Evolutionary conservation across 139 green algal genomes (phyloP).

Genomic region (Chlamydomonas incerta): DNA sequence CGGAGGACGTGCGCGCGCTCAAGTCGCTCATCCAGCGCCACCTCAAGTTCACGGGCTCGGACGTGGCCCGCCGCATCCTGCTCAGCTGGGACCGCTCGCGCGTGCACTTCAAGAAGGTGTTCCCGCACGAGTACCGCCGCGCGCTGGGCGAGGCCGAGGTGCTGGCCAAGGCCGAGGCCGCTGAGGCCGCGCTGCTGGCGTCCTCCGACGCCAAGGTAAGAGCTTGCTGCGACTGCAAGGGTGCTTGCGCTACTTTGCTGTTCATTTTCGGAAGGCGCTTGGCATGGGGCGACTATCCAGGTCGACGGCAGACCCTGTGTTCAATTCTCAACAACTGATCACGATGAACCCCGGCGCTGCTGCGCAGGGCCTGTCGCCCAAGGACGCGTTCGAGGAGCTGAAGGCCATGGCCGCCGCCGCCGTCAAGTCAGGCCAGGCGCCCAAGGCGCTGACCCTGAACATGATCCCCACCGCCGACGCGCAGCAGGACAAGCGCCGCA

Average conservation of each 20-base stretch:
- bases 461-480: constrained; percentile 30
- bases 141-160: constrained; percentile 74
- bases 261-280: too few species aligned
- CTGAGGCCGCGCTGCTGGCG: constrained; percentile 68
- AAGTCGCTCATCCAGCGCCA: constrained; percentile 88
- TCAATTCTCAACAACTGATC: too few species aligned
- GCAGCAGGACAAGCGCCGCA: constrained; percentile 43
- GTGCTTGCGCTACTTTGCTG: too few species aligned
- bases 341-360: too few species aligned
- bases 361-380: background rate
- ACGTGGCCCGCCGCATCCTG: constrained; percentile 75
- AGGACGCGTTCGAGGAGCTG: constrained; percentile 89
- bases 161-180: constrained; percentile 66
- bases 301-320: too few species aligned
- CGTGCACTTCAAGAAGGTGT: constrained; percentile 85
- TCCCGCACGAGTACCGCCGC: constrained; percentile 77
- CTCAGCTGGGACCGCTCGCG: constrained; percentile 74
- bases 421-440: constrained; percentile 45
- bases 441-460: constrained; percentile 53
- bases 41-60: constrained; percentile 81
- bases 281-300: too few species aligned
- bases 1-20: constrained; percentile 58
- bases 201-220: background rate
- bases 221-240: too few species aligned
- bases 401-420: constrained; percentile 69